These are phyloP conservation scores for Trypanosoma avium DNA, from an alignment of 208 protist species.

Conservation along the genomic window DNA sequence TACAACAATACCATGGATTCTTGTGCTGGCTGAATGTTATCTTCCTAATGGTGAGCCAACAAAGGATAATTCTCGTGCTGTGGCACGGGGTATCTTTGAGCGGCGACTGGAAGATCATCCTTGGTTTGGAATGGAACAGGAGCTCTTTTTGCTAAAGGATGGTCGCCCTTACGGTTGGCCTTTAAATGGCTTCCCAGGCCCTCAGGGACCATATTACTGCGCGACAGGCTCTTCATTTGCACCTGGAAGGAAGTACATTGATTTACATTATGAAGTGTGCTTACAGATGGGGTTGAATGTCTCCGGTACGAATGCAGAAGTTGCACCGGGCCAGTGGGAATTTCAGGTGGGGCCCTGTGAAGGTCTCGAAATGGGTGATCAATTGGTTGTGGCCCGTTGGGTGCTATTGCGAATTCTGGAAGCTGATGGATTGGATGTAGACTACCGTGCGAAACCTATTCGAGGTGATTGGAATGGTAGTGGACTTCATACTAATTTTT, in stretches of 20 bases:
- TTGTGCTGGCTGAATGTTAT: constrained; percentile 93
- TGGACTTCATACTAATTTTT: constrained; percentile 97
- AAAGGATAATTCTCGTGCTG: constrained; percentile 89
- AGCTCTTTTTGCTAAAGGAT: constrained; percentile 71
- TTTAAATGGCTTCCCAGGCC: constrained; percentile 87
- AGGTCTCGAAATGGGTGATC: constrained; percentile 92
- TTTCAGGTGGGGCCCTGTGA: constrained; percentile 96
- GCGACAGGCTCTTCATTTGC: constrained; percentile 61
- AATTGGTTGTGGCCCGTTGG: constrained; percentile 93
- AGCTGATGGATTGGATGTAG: constrained; percentile 65
- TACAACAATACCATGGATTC: constrained; percentile 84
- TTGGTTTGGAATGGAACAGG: constrained; percentile 90
- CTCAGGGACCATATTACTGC: constrained; percentile 98
- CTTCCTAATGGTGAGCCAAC: constrained; percentile 88
- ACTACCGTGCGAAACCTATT: constrained; percentile 93
- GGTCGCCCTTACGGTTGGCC: constrained; percentile 86
- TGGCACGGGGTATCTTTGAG: constrained; percentile 87
- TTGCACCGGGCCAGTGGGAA: constrained; percentile 97
- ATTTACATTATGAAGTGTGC: constrained; percentile 79
- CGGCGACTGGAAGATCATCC: constrained; percentile 63
- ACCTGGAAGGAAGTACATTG: constrained; percentile 89
- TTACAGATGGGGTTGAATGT: constrained; percentile 84
- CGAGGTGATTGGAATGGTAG: constrained; percentile 98
- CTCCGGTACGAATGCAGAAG: constrained; percentile 96
- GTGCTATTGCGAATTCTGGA: constrained; percentile 88